phyloP scores from a whole-genome alignment of 768 basidiomycete species.

The Boletellus ananiceps region DNA sequence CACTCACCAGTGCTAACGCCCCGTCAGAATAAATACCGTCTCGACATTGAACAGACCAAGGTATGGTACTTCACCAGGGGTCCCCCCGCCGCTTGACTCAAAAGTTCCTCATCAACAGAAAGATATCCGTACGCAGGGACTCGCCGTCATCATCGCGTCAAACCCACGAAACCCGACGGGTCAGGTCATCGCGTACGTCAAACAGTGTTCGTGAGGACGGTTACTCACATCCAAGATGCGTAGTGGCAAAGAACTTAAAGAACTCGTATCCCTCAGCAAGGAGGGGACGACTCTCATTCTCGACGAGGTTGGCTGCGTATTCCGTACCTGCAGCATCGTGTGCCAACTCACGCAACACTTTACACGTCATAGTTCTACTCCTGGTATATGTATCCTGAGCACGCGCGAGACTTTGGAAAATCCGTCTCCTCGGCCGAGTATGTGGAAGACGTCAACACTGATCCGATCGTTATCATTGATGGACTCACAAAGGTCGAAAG shows the following conservation, averaged over 20 bases:
- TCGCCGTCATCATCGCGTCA: constrained; percentile 81
- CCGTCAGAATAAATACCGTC: constrained; percentile 56
- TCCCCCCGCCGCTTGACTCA: constrained; percentile 1
- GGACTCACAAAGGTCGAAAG: constrained; percentile 79
- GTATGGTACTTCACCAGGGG: constrained; percentile 28
- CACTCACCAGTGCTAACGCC: constrained; percentile 5
- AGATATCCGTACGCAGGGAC: constrained; percentile 79
- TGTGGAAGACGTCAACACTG: constrained; percentile 82
- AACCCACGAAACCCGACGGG: constrained; percentile 98
- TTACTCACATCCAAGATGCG: constrained; percentile 6
- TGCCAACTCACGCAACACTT: not conserved
- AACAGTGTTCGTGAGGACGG: not conserved
- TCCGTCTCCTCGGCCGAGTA: constrained; percentile 80
- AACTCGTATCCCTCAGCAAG: constrained; percentile 66
- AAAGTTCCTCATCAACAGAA: constrained; percentile 36
- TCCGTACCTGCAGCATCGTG: not conserved
- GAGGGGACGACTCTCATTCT: constrained; percentile 82
- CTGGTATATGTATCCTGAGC: constrained; percentile 90
- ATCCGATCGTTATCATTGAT: constrained; percentile 81
- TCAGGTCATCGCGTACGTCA: constrained; percentile 65
- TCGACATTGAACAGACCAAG: constrained; percentile 78
- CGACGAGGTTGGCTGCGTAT: constrained; percentile 59
- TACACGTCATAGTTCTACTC: constrained; percentile 68
- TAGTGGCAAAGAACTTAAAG: constrained; percentile 76
- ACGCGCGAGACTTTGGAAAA: constrained; percentile 66